Percentiles rank a stretch among this genome's conserved stretches.
phyloP scores from a whole-genome alignment of 306 rosid genomes.

The Arachis hypogaea region DNA sequence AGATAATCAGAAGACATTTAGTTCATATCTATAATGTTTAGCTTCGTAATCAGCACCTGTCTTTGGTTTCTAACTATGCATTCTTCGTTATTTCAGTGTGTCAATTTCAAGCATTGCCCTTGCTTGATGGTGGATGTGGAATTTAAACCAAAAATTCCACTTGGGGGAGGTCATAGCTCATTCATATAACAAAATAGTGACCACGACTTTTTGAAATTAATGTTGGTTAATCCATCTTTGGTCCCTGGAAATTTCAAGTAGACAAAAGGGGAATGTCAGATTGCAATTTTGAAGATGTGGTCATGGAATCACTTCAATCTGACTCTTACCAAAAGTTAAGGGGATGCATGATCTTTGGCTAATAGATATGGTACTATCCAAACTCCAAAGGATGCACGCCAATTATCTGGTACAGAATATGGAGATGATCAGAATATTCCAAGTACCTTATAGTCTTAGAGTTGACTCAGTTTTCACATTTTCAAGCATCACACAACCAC shows the following conservation, averaged over 20 bases:
- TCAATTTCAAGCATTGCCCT: slow-evolving; percentile 69
- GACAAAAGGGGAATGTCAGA: slow-evolving; percentile 24
- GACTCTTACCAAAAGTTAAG: slow-evolving; percentile 21
- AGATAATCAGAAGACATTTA: slow-evolving; percentile 1
- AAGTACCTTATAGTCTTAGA: slow-evolving; percentile 21
- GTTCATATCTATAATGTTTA: slow-evolving; percentile 10
- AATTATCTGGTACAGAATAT: slow-evolving; percentile 1
- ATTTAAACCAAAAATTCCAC: slow-evolving; percentile 82
- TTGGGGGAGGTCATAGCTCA: slow-evolving; percentile 82
- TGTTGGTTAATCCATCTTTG: slow-evolving; percentile 15
- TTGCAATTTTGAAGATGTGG: slow-evolving; percentile 21
- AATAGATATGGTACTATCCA: slow-evolving; percentile 20
- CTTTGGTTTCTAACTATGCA: slow-evolving; percentile 28
- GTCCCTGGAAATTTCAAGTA: slow-evolving; percentile 20
- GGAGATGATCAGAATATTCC: slow-evolving; percentile 12
- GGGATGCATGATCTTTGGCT: slow-evolving; percentile 14
- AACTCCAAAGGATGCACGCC: neutral
- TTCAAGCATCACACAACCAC: neutral
- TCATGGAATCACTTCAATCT: slow-evolving; percentile 8
- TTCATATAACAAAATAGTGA: slow-evolving; percentile 52
- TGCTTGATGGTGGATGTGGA: slow-evolving; percentile 58
- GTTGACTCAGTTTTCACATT: neutral
- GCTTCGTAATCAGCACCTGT: slow-evolving; percentile 21
- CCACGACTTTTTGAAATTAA: slow-evolving; percentile 21
- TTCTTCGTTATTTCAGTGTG: slow-evolving; percentile 57